Base-by-base conservation (phyloP, 495 filamentous ascomycete genomes). In the Cladorrhinum samala region DNA sequence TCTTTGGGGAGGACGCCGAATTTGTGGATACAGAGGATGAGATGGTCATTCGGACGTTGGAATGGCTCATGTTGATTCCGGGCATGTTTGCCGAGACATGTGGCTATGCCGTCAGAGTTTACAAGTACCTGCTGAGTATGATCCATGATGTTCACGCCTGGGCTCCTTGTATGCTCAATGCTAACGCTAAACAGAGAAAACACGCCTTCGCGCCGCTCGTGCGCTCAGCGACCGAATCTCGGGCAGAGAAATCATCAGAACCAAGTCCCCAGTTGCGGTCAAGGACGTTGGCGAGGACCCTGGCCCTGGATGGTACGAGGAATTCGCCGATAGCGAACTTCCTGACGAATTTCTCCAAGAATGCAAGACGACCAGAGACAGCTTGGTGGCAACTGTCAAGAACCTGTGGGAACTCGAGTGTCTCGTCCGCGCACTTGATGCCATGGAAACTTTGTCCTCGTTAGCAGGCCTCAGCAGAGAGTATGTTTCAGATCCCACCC, bases 51-150 rank as follows among this genome's bases (percentile, higher is more conserved):
- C 79, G 84, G 36, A 82, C 85, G 49, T 66, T 96, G 50, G 87
- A 95, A 59, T 98, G 93, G 93, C 84, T 89, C 63, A 68, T 87
- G 54, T 71, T 85, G 42, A 74, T 89, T 13, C 83, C 86, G 21
- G 84, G 78, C 1, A 75, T 88, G 50, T 89, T 87, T 77, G 65
- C 73, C 23, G 77, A 87, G 53, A 86, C 89, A 2, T 89, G 91
- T 68, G 57, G 72, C 14, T 76, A 80, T 36, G 83, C 87, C 33
- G 74, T 78, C 25, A 68, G 80, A 58, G 74, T 91, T 30, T 90
- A 95, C 69, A 85, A 85, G 62, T 77, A 77, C 46, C 83, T 89
- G 44, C 71, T 89, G 38, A 78, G 88, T 91, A 76, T 73, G 84
- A 72, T 14, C 27, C n/a, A n/a, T n/a, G n/a, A n/a, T n/a, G n/a